Evolutionary conservation across 371 early-diverging fungal species (phyloP), one percentile per base, ranked within the genome.

Genomic region (Actinomortierella wolfii): DNA sequence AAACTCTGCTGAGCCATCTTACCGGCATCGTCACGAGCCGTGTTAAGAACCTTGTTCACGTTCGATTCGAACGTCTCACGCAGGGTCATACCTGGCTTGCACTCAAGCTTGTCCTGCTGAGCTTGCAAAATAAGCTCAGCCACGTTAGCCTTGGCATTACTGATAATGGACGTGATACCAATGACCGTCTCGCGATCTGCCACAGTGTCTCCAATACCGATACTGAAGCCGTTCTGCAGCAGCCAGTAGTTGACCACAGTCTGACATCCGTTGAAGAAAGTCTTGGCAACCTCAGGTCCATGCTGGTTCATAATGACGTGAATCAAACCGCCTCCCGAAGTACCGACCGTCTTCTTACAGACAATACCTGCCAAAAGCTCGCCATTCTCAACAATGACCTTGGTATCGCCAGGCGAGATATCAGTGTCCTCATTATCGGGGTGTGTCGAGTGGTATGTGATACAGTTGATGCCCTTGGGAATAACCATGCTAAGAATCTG

Each of bases 191-290:
- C 71, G 24, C 81, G 79, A 79, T 97, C 97, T 23, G 99, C 97
- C 76, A 99, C 92, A 2, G 99, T 97, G 77, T 99, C 99, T 63
- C 99, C 99, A 69, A 99, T 99, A 76, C 99, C 99, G 51, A 99
- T 95, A 77, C 97, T 95, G 75, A 99, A 99, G 6, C 96, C 92
- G 61, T 96, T 87, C 67, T 94, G 94, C 62, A 94, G 71, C 42
- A 99, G 79, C 97, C 97, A 99, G 79, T 94, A 90, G 82, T 97
- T 99, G 48, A 99, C 93, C 8, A 99, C 90, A 29, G 89, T 89
- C 76, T 99, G 99, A 51, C 92, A 86, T 61, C 94, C 93, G 75
- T 98, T 94, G 78, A 99, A 92, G 83, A 99, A 99, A 44, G 83
- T 78, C 67, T 91, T 95, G 24, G 96, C 90, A n/a, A 84, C 86